Percentiles rank a stretch among this genome's conserved stretches.
phyloP scores from a whole-genome alignment of 352 stramenopile species.

The Phytophthora foliorum region DNA sequence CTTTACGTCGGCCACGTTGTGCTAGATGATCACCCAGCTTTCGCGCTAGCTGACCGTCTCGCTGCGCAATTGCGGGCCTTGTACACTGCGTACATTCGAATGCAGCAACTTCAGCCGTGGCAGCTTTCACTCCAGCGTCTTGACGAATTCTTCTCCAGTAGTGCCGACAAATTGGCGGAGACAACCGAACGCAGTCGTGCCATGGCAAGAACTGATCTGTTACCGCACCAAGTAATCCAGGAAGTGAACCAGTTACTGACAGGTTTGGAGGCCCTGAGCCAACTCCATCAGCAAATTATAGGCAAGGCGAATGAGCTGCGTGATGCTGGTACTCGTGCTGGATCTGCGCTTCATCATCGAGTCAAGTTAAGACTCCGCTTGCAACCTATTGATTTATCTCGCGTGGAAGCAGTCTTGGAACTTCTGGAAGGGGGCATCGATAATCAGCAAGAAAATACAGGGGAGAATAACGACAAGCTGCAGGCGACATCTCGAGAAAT shows the following conservation, averaged over 20 bases:
- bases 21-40: constrained; percentile 81
- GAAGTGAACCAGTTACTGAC: constrained; percentile 53
- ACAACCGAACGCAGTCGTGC: neutral
- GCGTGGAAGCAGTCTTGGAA: constrained; percentile 55
- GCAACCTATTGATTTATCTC: constrained; percentile 44
- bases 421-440: constrained; percentile 26
- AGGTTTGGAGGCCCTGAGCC: constrained; percentile 54
- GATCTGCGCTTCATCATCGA: constrained; percentile 5
- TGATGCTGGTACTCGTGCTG: constrained; percentile 29
- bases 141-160: constrained; percentile 47
- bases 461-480: constrained; percentile 9
- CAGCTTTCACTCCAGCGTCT: constrained; percentile 53
- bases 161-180: constrained; percentile 14
- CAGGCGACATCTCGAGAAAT: constrained; percentile 26
- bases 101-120: constrained; percentile 68
- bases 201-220: constrained; percentile 19
- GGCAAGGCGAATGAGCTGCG: constrained; percentile 62
- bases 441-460: constrained; percentile 20
- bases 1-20: constrained; percentile 66
- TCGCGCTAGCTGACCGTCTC: constrained; percentile 75
- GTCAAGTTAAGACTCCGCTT: constrained; percentile 35
- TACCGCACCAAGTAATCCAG: constrained; percentile 19
- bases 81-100: constrained; percentile 59
- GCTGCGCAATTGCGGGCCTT: constrained; percentile 67
- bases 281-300: constrained; percentile 67